A percentile compares a stretch with the other conserved stretches of the same genome.
These are phyloP conservation scores for Zygoascus ofunaensis DNA, from an alignment of 805 yeast genomes.

Conservation along the genomic window DNA sequence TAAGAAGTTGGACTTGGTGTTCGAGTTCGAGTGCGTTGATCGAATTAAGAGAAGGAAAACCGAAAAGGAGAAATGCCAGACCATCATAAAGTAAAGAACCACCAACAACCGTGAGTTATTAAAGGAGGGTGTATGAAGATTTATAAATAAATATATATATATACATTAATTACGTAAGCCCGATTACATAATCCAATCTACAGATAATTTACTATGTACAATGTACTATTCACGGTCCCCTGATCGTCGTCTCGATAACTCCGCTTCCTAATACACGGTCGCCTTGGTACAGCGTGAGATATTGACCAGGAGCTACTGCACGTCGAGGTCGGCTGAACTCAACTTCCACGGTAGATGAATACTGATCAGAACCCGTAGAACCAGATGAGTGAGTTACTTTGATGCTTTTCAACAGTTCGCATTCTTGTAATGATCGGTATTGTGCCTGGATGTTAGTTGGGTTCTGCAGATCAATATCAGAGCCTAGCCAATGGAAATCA, in stretches of 20 bases:
- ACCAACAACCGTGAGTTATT: too few species aligned
- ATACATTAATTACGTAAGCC: too few species aligned
- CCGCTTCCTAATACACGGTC: constrained; percentile 56
- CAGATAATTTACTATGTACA: background rate
- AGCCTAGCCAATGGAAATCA: constrained; percentile 45
- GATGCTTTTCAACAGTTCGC: constrained; percentile 33
- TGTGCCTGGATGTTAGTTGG: constrained; percentile 41
- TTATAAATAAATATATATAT: too few species aligned
- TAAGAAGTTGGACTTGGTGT: too few species aligned
- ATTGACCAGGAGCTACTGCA: constrained; percentile 89
- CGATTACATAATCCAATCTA: too few species aligned
- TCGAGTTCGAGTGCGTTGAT: too few species aligned
- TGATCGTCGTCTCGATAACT: constrained; percentile 9
- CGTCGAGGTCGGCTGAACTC: constrained; percentile 39
- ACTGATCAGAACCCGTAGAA: background rate
- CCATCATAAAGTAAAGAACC: too few species aligned
- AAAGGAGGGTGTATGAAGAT: too few species aligned
- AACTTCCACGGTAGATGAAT: constrained; percentile 24
- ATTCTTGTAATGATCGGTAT: constrained; percentile 63
- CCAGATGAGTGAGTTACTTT: background rate
- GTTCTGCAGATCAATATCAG: constrained; percentile 10
- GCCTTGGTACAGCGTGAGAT: constrained; percentile 59
- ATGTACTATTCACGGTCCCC: background rate
- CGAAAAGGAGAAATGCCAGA: too few species aligned
- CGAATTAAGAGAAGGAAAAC: too few species aligned